These are phyloP conservation scores for Luffa aegyptiaca DNA, from an alignment of 306 rosid genomes.

Conservation along the genomic window DNA sequence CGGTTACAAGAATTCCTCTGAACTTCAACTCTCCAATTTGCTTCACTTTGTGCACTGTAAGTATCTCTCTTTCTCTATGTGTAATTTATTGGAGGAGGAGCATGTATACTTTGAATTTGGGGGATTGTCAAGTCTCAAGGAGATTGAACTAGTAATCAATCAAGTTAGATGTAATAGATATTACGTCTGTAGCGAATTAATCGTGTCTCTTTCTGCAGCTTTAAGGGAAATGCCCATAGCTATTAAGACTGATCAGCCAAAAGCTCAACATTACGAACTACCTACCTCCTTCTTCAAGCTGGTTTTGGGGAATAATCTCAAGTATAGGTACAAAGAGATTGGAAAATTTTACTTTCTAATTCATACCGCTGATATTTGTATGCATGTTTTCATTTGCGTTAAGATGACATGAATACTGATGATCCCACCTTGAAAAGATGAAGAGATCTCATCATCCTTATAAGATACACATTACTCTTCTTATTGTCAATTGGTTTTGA, in stretches of 20 bases:
- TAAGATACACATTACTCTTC: too few species aligned
- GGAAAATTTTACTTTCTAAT: neutral
- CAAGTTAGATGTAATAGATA: neutral
- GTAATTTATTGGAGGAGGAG: neutral
- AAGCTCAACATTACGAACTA: conserved; percentile 72
- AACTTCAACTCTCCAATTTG: conserved; percentile 59
- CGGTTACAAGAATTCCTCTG: conserved; percentile 42
- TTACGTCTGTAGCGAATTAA: neutral
- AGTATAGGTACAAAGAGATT: conserved; percentile 42
- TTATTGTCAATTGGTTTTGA: too few species aligned
- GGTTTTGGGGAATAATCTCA: conserved; percentile 70
- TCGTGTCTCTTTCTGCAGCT: conserved; percentile 33
- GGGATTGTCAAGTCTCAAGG: too few species aligned
- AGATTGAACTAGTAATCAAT: neutral
- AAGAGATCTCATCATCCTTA: too few species aligned
- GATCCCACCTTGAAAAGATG: too few species aligned
- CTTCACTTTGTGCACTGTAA: conserved; percentile 45
- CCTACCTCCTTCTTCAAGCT: conserved; percentile 89
- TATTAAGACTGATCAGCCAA: conserved; percentile 55
- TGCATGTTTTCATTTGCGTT: neutral
- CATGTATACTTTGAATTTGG: neutral
- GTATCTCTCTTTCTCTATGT: neutral
- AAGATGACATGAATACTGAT: neutral
- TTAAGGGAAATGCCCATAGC: conserved; percentile 82
- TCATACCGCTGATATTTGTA: neutral